Percentiles rank a stretch among this genome's conserved stretches.
phyloP scores from a whole-genome alignment of 2,329 filamentous ascomycete species.

The Parastagonospora avenae region DNA sequence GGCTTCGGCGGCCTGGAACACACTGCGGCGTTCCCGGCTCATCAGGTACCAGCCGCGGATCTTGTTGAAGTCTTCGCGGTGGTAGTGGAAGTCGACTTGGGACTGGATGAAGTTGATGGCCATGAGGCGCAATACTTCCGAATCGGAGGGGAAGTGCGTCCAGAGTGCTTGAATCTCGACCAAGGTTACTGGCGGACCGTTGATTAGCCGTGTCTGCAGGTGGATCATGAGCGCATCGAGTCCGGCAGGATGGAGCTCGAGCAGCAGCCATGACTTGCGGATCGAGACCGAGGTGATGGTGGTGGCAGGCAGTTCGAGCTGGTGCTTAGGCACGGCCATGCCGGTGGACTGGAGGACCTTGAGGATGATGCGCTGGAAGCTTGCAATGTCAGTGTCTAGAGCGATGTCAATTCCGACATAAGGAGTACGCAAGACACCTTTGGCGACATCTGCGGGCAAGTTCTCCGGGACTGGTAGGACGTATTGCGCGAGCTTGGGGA shows the following conservation, averaged over 20 bases:
- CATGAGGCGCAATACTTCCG: constrained; percentile 16
- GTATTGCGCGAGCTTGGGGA: constrained; percentile 22
- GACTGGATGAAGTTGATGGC: constrained; percentile 20
- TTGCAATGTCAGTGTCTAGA: constrained; percentile 11
- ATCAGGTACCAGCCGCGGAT: constrained; percentile 15
- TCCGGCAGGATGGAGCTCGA: constrained; percentile 23
- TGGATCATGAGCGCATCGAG: constrained; percentile 17
- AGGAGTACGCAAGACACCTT: constrained; percentile 8
- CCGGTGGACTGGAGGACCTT: constrained; percentile 25
- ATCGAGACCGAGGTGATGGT: constrained; percentile 18
- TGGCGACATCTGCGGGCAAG: not conserved
- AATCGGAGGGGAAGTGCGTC: constrained; percentile 15
- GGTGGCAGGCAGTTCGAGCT: constrained; percentile 8
- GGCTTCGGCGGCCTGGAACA: constrained; percentile 12
- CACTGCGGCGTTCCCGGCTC: constrained; percentile 2
- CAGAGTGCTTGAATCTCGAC: constrained; percentile 22
- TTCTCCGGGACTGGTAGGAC: constrained; percentile 15
- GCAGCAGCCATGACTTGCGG: constrained; percentile 23
- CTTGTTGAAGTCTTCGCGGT: constrained; percentile 2
- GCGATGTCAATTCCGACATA: constrained; percentile 30
- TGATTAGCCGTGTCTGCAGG: constrained; percentile 17
- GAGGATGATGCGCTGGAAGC: constrained; percentile 22
- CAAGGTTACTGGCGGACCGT: constrained; percentile 9
- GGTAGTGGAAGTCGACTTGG: constrained; percentile 12
- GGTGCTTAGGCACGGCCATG: not conserved